Conservation (phyloP, 169 alveolate species). For the Eimeria praecox region DNA sequence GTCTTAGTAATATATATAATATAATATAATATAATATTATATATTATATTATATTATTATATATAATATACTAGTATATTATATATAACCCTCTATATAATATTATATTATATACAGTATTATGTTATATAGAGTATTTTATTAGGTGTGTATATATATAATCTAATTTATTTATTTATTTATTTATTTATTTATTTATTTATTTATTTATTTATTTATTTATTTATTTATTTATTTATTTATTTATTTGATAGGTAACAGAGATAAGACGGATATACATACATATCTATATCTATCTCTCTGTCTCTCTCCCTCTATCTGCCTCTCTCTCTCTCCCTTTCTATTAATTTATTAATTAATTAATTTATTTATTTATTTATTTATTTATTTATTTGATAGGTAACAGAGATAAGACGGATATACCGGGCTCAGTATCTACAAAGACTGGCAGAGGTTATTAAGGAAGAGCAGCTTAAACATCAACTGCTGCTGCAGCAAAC, state of each 20-base stretch:
- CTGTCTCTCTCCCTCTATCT: too few relatives aligned
- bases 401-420: constrained; percentile 89
- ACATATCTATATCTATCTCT: too few relatives aligned
- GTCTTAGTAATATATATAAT: background rate
- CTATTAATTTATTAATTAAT: background rate
- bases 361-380: background rate
- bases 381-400: constrained; percentile 24
- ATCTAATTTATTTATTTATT: background rate
- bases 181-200: background rate
- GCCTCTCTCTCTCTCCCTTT: too few relatives aligned
- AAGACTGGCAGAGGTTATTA: constrained; percentile 89
- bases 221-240: background rate
- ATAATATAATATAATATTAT: too few relatives aligned
- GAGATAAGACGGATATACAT: background rate
- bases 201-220: background rate
- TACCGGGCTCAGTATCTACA: constrained; percentile 92
- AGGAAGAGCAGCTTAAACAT: constrained; percentile 88
- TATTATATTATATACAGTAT: too few relatives aligned
- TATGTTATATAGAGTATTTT: background rate
- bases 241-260: background rate
- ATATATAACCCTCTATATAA: too few relatives aligned
- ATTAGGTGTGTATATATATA: background rate
- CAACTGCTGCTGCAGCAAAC: constrained; percentile 79
- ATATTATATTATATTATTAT: too few relatives aligned
- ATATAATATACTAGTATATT: too few relatives aligned